Conservation (phyloP, 352 stramenopile genomes). For the Pilasporangium apinafurcum region DNA sequence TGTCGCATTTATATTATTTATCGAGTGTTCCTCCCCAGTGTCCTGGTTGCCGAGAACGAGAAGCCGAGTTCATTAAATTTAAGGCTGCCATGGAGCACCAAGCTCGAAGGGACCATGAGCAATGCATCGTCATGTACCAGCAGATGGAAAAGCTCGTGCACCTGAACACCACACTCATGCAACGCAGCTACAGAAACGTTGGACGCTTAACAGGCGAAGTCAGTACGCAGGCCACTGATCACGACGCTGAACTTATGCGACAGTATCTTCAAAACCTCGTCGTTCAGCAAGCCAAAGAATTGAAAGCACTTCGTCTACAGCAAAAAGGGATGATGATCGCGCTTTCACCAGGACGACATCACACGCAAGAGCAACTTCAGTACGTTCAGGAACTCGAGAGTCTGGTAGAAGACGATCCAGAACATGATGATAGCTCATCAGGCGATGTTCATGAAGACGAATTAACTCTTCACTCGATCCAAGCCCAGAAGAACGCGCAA, state of each 20-base stretch:
- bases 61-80: conserved; percentile 11
- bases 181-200: background rate
- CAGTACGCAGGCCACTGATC: background rate
- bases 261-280: conserved; percentile 25
- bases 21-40: no score
- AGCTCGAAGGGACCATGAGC: conserved; percentile 21
- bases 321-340: conserved; percentile 8
- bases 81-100: conserved; percentile 8
- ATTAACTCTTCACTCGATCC: no score
- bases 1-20: no score
- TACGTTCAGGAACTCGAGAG: no score
- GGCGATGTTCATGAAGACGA: no score
- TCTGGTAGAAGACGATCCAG: no score
- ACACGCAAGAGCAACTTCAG: no score
- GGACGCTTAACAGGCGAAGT: background rate
- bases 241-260: conserved; percentile 2
- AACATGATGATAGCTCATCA: no score
- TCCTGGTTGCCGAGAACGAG: conserved; percentile 6
- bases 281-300: conserved; percentile 26
- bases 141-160: conserved; percentile 35
- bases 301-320: conserved; percentile 14
- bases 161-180: conserved; percentile 19
- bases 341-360: conserved; percentile 1
- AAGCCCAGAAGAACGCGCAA: no score
- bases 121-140: conserved; percentile 34